Evolutionary conservation across 352 stramenopile species (phyloP), one percentile per base, ranked within the genome.

Genomic region (Globisporangium recalcitrans): DNA sequence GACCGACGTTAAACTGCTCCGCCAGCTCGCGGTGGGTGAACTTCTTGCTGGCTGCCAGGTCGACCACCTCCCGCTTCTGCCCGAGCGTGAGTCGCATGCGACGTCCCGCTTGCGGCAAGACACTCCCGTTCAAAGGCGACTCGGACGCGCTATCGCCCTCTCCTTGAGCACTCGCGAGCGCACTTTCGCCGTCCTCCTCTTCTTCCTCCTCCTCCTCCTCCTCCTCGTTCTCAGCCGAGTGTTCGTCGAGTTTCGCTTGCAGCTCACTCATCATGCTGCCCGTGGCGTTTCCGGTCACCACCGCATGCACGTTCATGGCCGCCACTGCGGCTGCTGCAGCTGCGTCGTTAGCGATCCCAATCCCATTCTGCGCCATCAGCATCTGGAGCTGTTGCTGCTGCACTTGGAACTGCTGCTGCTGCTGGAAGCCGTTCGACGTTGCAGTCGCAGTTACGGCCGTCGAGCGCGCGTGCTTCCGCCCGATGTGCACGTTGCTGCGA

Each of bases 41-140:
- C 61, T 91, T 90, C 66, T 92, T 90, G 65, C 85, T 92, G 8
- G 81, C 80, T 4, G 81, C 85, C 21, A 94, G 61, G 65, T 94
- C 85, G 53, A 94, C 78, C 38, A 94, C 82, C 62, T 92, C 81
- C n/a, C 85, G 85, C 70, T 92, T 94, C 67, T 92, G 85, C 1
- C 85, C 85, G 3, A 94, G 78, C 46, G 83, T 92, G 36, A 94
- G 70, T 1, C 85, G 82, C 78, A 90, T 88, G 54, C 85, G 82
- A 9, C 80, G 67, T 9, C 74, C 71, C 0, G 65, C 47, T 2
- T 66, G 55, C 9, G 63, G 70, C 52, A 67, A 68, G 9, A 42
- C 52, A 60, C 56, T 68, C 58, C 29, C 69, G 19, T 46, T 47
- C 31, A 31, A 34, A 0, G 56, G n/a, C 46, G 52, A 36, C 34